Conservation (phyloP, 768 basidiomycete genomes). For the Rhizopogon rudus region DNA sequence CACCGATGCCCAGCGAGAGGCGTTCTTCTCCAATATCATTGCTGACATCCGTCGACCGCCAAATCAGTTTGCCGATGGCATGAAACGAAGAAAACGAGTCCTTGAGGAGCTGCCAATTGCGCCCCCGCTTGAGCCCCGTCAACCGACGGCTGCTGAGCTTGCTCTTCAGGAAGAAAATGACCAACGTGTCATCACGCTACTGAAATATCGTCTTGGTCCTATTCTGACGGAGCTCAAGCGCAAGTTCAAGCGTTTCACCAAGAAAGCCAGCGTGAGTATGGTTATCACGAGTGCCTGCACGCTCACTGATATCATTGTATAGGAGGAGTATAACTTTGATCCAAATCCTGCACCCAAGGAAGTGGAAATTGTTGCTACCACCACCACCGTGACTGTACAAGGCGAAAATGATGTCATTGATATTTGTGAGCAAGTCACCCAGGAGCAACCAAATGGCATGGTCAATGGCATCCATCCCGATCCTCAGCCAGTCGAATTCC, state of each 20-base stretch:
- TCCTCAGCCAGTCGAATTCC: conserved; percentile 13
- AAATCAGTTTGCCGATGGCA: conserved; percentile 83
- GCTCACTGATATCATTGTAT: not conserved
- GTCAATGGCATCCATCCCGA: conserved; percentile 32
- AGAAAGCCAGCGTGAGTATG: conserved; percentile 62
- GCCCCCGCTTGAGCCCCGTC: conserved; percentile 82
- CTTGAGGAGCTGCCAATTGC: conserved; percentile 86
- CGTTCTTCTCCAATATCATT: conserved; percentile 76
- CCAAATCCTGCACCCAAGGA: conserved; percentile 20
- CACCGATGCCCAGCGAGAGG: conserved; percentile 46
- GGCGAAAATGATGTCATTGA: conserved; percentile 40
- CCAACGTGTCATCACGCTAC: conserved; percentile 65
- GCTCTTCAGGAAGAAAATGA: conserved; percentile 82
- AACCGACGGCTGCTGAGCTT: conserved; percentile 78
- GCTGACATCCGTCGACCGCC: conserved; percentile 71
- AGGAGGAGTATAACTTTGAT: conserved; percentile 77
- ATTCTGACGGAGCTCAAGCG: conserved; percentile 86
- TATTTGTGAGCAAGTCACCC: conserved; percentile 30
- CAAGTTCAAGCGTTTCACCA: conserved; percentile 88
- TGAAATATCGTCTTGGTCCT: conserved; percentile 89
- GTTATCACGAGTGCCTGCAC: conserved; percentile 7
- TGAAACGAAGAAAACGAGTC: conserved; percentile 76
- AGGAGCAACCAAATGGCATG: conserved; percentile 28
- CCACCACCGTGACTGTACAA: conserved; percentile 33
- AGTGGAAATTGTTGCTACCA: conserved; percentile 32